Evolutionary conservation across 495 filamentous ascomycete genomes (phyloP).

Genomic region (Lophiostoma macrostomum): DNA sequence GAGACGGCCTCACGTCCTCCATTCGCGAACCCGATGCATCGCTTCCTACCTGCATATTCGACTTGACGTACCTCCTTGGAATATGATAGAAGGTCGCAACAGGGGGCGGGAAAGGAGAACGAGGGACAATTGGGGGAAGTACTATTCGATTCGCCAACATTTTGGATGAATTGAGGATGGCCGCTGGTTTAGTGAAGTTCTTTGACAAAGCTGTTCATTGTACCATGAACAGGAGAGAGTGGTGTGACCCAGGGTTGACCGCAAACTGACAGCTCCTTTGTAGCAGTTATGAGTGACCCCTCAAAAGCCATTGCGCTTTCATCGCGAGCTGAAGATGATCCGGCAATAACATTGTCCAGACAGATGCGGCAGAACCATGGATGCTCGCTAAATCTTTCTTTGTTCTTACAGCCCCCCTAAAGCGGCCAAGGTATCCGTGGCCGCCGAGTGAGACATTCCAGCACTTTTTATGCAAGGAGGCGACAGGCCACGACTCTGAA

Average conservation of each 20-base stretch:
- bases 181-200: slow-evolving; percentile 13
- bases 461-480: slow-evolving; percentile 30
- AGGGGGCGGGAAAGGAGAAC: slow-evolving; percentile 4
- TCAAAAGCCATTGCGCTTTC: slow-evolving; percentile 14
- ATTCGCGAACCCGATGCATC: not conserved
- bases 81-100: slow-evolving; percentile 25
- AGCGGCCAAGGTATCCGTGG: slow-evolving; percentile 27
- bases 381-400: slow-evolving; percentile 26
- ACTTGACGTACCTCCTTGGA: slow-evolving; percentile 17
- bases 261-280: slow-evolving; percentile 25
- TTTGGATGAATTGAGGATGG: slow-evolving; percentile 13
- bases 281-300: slow-evolving; percentile 18
- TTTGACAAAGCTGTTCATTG: slow-evolving; percentile 32
- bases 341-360: slow-evolving; percentile 30
- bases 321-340: slow-evolving; percentile 5
- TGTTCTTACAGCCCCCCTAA: slow-evolving; percentile 15
- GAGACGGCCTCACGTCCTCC: slow-evolving; percentile 6
- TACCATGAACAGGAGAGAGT: slow-evolving; percentile 20
- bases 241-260: slow-evolving; percentile 9
- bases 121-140: slow-evolving; percentile 26
- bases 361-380: slow-evolving; percentile 21
- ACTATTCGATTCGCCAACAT: slow-evolving; percentile 32
- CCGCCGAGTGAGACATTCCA: slow-evolving; percentile 31
- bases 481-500: slow-evolving; percentile 15
- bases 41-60: slow-evolving; percentile 16